A percentile compares a stretch with the other conserved stretches of the same genome.
Evolutionary conservation across 169 alveolate species (phyloP).

Genomic region (Cryptosporidium parvum): DNA sequence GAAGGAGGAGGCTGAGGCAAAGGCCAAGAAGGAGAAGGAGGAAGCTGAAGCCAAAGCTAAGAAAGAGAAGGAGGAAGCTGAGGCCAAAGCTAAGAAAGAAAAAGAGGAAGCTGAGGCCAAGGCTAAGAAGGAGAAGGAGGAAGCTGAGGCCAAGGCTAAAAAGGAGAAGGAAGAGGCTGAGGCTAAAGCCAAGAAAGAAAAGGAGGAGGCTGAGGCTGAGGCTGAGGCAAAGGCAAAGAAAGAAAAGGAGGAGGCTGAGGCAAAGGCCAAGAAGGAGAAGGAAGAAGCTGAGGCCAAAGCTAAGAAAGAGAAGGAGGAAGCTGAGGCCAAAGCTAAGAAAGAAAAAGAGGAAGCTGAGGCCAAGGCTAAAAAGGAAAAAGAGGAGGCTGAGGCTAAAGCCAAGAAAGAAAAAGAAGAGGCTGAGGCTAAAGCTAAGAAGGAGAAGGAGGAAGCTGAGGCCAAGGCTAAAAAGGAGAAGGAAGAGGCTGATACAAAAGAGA

Average conservation of each 20-base stretch:
- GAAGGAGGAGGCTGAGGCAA: no score
- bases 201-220: constrained; percentile 36
- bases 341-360: constrained; percentile 5
- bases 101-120: not conserved
- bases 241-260: not conserved
- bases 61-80: no score
- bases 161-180: no score
- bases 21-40: no score
- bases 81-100: constrained; percentile 20
- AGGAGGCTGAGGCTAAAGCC: constrained; percentile 28
- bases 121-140: no score
- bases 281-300: not conserved
- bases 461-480: not conserved
- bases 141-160: no score
- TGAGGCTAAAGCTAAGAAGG: not conserved
- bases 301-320: not conserved
- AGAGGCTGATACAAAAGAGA: constrained; percentile 32
- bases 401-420: constrained; percentile 27
- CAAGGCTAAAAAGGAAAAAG: constrained; percentile 7
- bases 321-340: not conserved
- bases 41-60: no score
- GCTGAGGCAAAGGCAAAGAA: not conserved
- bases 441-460: no score
- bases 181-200: not conserved
- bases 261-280: not conserved